Evolutionary conservation across 2,329 filamentous ascomycete genomes (phyloP).

Genomic region (Fusarium verrucosum): DNA sequence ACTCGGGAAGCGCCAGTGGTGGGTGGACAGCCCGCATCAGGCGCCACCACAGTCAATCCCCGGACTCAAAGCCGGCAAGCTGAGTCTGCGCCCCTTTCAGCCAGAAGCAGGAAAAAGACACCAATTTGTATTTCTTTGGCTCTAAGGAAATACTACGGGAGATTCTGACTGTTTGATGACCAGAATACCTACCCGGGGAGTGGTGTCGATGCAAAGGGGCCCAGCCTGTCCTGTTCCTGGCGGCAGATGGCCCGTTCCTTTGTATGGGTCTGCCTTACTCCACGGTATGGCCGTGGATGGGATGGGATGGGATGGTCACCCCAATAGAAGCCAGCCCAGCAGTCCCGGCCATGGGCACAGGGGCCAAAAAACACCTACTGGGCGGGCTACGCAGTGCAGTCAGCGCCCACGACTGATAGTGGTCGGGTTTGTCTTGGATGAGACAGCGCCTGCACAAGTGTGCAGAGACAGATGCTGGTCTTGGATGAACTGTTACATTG

Average conservation of each 20-base stretch:
- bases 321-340: slow-evolving; percentile 12
- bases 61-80: slow-evolving; percentile 42
- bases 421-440: slow-evolving; percentile 29
- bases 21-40: slow-evolving; percentile 45
- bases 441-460: slow-evolving; percentile 41
- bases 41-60: slow-evolving; percentile 45
- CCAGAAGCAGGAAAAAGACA: slow-evolving; percentile 27
- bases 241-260: slow-evolving; percentile 29
- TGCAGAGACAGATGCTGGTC: slow-evolving; percentile 25
- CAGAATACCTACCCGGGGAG: background rate
- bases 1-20: slow-evolving; percentile 45
- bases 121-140: slow-evolving; percentile 19
- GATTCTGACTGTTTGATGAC: background rate
- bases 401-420: slow-evolving; percentile 27
- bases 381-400: slow-evolving; percentile 17
- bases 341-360: slow-evolving; percentile 15
- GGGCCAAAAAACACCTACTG: slow-evolving; percentile 19
- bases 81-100: slow-evolving; percentile 38
- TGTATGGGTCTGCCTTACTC: slow-evolving; percentile 32
- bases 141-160: background rate
- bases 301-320: too few species aligned
- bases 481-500: slow-evolving; percentile 28
- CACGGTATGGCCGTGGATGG: slow-evolving; percentile 21
- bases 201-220: slow-evolving; percentile 9
- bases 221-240: slow-evolving; percentile 12